These are phyloP conservation scores for Xylaria sp. DNA, from an alignment of 2,329 filamentous ascomycete species.

Conservation along the genomic window DNA sequence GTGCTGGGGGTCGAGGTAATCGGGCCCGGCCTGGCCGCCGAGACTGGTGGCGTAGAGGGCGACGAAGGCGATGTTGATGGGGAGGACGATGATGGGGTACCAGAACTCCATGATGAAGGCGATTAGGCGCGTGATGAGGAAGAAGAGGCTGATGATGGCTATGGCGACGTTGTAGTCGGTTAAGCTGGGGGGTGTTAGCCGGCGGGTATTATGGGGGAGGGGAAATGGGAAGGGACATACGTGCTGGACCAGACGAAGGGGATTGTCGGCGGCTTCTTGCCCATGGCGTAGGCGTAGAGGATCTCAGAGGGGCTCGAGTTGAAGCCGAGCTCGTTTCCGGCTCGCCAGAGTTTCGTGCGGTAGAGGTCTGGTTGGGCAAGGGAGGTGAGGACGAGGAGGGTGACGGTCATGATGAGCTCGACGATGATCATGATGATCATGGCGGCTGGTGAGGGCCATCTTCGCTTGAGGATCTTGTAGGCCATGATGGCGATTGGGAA, in stretches of 20 bases:
- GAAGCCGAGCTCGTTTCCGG: slow-evolving; percentile 64
- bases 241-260: slow-evolving; percentile 68
- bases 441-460: slow-evolving; percentile 52
- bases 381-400: slow-evolving; percentile 63
- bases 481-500: slow-evolving; percentile 30
- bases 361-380: slow-evolving; percentile 69
- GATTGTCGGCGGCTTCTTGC: slow-evolving; percentile 53
- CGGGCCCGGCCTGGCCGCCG: slow-evolving; percentile 67
- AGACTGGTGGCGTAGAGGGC: slow-evolving; percentile 61
- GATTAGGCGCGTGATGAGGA: slow-evolving; percentile 65
- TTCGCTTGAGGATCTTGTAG: slow-evolving; percentile 54
- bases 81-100: slow-evolving; percentile 58
- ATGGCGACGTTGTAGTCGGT: slow-evolving; percentile 74
- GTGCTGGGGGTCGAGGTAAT: slow-evolving; percentile 61
- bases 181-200: slow-evolving; percentile 43
- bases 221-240: slow-evolving; percentile 42
- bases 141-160: slow-evolving; percentile 69
- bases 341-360: slow-evolving; percentile 65
- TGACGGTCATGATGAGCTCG: slow-evolving; percentile 62
- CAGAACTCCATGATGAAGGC: slow-evolving; percentile 66
- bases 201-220: too few relatives aligned
- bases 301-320: slow-evolving; percentile 68
- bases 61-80: slow-evolving; percentile 53
- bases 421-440: slow-evolving; percentile 59
- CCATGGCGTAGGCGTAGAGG: slow-evolving; percentile 69